phyloP scores from a whole-genome alignment of 495 filamentous ascomycete species.

The Xylaria venustula region DNA sequence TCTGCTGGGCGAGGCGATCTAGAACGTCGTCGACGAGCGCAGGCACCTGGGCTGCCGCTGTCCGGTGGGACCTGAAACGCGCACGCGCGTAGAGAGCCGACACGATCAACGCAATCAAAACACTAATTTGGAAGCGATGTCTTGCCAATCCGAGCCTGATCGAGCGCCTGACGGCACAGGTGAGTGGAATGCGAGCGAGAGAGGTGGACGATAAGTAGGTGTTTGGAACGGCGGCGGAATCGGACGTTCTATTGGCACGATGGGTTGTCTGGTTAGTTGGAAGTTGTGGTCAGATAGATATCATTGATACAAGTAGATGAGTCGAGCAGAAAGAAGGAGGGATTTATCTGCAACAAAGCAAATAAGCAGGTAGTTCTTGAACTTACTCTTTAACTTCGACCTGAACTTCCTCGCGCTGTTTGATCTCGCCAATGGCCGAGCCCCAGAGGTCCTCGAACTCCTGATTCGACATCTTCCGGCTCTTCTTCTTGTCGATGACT shows the following conservation, averaged over 20 bases:
- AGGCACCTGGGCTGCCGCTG: conserved; percentile 69
- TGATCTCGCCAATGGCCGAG: conserved; percentile 81
- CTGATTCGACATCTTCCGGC: conserved; percentile 73
- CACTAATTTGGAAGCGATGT: conserved; percentile 90
- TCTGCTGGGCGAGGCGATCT: conserved; percentile 77
- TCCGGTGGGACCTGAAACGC: conserved; percentile 54
- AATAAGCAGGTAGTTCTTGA: background rate
- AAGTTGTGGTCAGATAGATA: conserved; percentile 32
- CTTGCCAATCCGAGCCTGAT: conserved; percentile 87
- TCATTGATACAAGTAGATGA: background rate
- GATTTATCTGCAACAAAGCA: background rate
- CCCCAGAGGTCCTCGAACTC: conserved; percentile 94
- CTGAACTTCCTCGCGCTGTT: conserved; percentile 76
- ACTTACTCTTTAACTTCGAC: conserved; percentile 76
- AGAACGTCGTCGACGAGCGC: conserved; percentile 77
- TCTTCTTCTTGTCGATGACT: conserved; percentile 66
- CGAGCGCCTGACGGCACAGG: conserved; percentile 84
- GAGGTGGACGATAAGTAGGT: conserved; percentile 65
- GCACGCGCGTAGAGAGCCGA: conserved; percentile 56
- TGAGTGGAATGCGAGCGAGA: conserved; percentile 83
- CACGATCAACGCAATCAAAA: conserved; percentile 56
- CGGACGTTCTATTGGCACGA: conserved; percentile 67
- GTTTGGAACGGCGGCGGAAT: conserved; percentile 57
- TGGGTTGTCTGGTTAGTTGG: conserved; percentile 77
- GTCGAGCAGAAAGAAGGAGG: conserved; percentile 10